Percentiles rank a stretch among this genome's conserved stretches.
Conservation (phyloP, 1,284 basidiomycete genomes). For the Phellopilus nigrolimitatus region DNA sequence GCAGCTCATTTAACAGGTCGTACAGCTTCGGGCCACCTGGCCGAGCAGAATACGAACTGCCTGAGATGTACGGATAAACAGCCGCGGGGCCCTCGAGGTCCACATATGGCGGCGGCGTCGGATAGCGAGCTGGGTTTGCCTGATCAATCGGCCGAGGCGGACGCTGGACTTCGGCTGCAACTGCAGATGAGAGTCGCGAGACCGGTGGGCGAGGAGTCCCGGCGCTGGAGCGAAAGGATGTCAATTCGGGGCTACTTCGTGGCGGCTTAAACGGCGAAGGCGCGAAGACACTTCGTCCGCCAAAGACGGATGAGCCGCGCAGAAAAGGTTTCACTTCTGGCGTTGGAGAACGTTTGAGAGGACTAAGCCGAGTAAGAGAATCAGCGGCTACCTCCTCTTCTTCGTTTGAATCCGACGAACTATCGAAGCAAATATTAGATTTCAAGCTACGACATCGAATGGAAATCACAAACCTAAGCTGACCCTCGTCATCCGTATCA, state of each 20-base stretch:
- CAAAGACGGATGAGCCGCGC: constrained; percentile 14
- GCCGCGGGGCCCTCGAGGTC: constrained; percentile 50
- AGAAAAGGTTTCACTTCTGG: constrained; percentile 16
- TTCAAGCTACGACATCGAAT: not conserved
- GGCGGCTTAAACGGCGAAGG: constrained; percentile 7
- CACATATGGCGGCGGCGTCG: constrained; percentile 32
- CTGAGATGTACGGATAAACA: constrained; percentile 48
- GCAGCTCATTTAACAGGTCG: constrained; percentile 55
- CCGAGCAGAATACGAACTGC: constrained; percentile 53
- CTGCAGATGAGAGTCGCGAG: not conserved
- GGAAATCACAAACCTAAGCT: not conserved
- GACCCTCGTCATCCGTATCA: constrained; percentile 1
- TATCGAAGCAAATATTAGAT: not conserved
- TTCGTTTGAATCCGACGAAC: not conserved
- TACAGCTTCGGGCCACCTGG: constrained; percentile 58
- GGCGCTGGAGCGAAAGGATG: not conserved
- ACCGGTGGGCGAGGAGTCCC: not conserved
- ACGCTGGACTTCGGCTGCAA: not conserved
- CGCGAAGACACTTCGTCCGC: not conserved
- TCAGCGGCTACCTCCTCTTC: not conserved
- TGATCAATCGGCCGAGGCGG: constrained; percentile 6
- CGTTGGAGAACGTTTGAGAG: not conserved
- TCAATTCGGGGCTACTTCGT: not conserved
- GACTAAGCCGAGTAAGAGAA: not conserved
- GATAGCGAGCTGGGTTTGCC: constrained; percentile 15